Base-by-base conservation (phyloP, 78 protist genomes). In the Emiliania huxleyi region DNA sequence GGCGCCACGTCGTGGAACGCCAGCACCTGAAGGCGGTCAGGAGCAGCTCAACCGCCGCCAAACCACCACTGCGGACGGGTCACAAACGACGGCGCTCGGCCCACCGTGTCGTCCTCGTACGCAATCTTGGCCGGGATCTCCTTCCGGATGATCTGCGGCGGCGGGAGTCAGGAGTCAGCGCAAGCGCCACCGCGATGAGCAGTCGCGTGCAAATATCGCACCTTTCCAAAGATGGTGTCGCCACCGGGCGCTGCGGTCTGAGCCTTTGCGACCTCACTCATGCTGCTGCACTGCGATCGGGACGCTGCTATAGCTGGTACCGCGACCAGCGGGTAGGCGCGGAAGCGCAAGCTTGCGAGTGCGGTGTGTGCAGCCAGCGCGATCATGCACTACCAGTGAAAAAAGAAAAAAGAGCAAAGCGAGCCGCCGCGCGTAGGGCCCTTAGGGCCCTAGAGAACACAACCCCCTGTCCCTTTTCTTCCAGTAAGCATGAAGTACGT, bases 1-100 rank as follows among this genome's bases (percentile, higher is more conserved):
- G 96, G 95, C 45, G 5, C 52, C 43, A 95, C 35, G 90, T 95
- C 96, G 26, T 43, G 40, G 79, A 95, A 93, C 35, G 94, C 96
- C 12, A 93, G 90, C 29, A 52, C n/a, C n/a, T n/a, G n/a, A n/a
- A n/a, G n/a, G n/a, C n/a, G n/a, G n/a, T n/a, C n/a, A n/a, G n/a
- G n/a, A n/a, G n/a, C n/a, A 90, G 23, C 25, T 69, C 23, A 69
- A 69, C 38, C 25, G 25, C 25, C 38, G 75, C 23, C 38, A 69
- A 29, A 25, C 38, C 25, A 69, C 75, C 25, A 29, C 23, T 29
- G 75, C 75, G 75, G 23, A 69, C 75, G 38, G 22, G 22, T 35
- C 45, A 81, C 22, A 37, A 33, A 23, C 19, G 29, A 35, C 21
- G 45, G n/a, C n/a, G n/a, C n/a, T n/a, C n/a, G n/a, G n/a, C n/a